These are phyloP conservation scores for Tuber magnatum DNA, from an alignment of 495 filamentous ascomycete species.

Conservation along the genomic window DNA sequence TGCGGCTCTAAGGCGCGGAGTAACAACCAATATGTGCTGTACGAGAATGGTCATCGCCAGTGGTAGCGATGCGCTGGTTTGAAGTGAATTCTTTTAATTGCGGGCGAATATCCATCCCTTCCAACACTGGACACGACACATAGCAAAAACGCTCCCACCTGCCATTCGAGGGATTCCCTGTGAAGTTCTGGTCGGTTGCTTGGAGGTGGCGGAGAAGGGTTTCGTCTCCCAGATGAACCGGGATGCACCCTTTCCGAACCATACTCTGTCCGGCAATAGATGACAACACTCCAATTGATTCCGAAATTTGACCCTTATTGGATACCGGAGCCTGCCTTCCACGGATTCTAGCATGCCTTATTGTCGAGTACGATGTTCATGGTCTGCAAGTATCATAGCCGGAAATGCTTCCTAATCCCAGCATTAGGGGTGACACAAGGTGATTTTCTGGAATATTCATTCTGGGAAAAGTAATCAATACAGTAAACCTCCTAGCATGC, in stretches of 20 bases:
- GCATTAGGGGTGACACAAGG: conserved; percentile 15
- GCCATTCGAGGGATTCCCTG: neutral
- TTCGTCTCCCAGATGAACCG: neutral
- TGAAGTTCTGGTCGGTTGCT: neutral
- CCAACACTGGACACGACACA: neutral
- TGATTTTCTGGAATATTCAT: conserved; percentile 18
- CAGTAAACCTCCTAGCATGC: conserved; percentile 4
- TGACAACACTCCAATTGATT: neutral
- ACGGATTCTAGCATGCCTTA: neutral
- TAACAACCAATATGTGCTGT: neutral
- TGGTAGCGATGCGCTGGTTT: neutral
- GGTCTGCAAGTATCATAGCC: neutral
- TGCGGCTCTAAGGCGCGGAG: neutral
- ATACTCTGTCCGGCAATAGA: neutral
- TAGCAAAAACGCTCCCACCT: neutral
- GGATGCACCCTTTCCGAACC: neutral
- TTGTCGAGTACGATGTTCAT: neutral
- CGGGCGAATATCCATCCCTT: neutral
- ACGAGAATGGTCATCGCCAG: neutral
- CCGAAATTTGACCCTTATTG: neutral
- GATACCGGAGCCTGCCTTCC: neutral
- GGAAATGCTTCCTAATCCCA: neutral
- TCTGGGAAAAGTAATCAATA: conserved; percentile 16
- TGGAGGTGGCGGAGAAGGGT: neutral
- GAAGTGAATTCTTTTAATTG: neutral